Evolutionary conservation across 2,329 filamentous ascomycete species (phyloP).

Genomic region (Cladosporium colombiae): DNA sequence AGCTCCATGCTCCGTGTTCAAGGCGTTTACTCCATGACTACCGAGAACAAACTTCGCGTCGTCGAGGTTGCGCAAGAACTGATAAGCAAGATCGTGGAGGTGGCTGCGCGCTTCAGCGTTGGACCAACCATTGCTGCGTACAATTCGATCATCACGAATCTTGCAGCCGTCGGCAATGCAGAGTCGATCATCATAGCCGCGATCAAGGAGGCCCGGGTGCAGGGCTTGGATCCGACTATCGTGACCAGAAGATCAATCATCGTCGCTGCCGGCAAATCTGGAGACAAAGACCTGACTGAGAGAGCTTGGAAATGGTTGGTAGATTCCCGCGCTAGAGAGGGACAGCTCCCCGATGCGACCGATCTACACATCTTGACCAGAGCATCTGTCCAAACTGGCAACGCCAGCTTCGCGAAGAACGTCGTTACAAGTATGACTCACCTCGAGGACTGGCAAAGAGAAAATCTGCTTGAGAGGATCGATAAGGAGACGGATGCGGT

Average conservation of each 20-base stretch:
- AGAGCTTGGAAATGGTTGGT: constrained; percentile 37
- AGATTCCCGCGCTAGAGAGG: constrained; percentile 19
- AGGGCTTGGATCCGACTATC: constrained; percentile 33
- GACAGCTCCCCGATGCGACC: constrained; percentile 24
- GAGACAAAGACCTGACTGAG: constrained; percentile 32
- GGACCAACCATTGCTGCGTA: constrained; percentile 36
- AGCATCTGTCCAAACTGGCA: constrained; percentile 26
- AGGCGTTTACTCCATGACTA: constrained; percentile 23
- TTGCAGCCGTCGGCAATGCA: constrained; percentile 34
- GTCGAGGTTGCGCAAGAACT: constrained; percentile 30
- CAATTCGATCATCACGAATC: constrained; percentile 41
- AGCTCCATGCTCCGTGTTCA: constrained; percentile 33
- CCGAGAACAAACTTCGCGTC: constrained; percentile 26
- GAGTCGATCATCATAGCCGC: constrained; percentile 33
- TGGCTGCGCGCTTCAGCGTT: constrained; percentile 33
- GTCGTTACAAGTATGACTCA: constrained; percentile 22
- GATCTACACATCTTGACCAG: constrained; percentile 35
- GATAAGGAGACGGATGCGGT: background rate
- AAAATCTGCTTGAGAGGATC: background rate
- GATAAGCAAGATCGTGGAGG: constrained; percentile 33
- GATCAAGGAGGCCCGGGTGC: constrained; percentile 33
- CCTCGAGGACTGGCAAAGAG: background rate
- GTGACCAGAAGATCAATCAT: constrained; percentile 40
- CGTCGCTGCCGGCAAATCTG: constrained; percentile 36
- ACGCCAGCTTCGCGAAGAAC: constrained; percentile 27